These are phyloP conservation scores for Saturnispora bothae DNA, from an alignment of 805 yeast species.

Conservation along the genomic window DNA sequence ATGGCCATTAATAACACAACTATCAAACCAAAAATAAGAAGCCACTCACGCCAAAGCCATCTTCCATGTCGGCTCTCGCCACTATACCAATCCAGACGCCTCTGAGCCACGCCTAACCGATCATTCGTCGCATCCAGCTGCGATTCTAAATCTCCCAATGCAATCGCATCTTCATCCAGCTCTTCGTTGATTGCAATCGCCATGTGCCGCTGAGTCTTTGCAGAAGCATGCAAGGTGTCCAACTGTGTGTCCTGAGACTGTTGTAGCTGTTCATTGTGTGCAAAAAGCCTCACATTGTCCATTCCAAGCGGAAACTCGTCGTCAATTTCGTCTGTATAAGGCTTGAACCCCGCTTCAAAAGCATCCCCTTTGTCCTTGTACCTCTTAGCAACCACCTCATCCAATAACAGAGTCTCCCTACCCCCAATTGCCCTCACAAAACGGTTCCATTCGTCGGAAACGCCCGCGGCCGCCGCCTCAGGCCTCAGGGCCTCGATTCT, in stretches of 20 bases:
- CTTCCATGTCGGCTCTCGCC: conserved; percentile 9
- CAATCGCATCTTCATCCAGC: conserved; percentile 36
- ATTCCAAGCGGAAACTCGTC: too few species aligned
- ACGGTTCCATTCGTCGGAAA: too few species aligned
- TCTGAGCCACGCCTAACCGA: conserved; percentile 32
- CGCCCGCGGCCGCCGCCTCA: too few species aligned
- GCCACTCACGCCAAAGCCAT: conserved; percentile 33
- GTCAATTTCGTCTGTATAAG: background rate
- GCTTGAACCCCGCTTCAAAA: background rate
- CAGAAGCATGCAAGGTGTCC: conserved; percentile 31
- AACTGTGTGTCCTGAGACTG: conserved; percentile 37
- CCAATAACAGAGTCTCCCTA: too few species aligned
- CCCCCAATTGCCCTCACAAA: too few species aligned
- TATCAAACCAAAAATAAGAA: conserved; percentile 33
- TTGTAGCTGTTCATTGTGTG: conserved; percentile 36
- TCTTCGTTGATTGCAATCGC: conserved; percentile 39
- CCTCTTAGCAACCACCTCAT: background rate
- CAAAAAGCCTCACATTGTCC: conserved; percentile 25
- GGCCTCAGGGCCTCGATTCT: too few species aligned
- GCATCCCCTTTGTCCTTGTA: background rate
- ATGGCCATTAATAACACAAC: conserved; percentile 35
- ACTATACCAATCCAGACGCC: conserved; percentile 30
- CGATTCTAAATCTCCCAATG: conserved; percentile 40
- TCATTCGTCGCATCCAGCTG: conserved; percentile 34
- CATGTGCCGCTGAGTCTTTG: conserved; percentile 34